Evolutionary conservation across 495 filamentous ascomycete species (phyloP).

Genomic region (Oleoguttula mirabilis): DNA sequence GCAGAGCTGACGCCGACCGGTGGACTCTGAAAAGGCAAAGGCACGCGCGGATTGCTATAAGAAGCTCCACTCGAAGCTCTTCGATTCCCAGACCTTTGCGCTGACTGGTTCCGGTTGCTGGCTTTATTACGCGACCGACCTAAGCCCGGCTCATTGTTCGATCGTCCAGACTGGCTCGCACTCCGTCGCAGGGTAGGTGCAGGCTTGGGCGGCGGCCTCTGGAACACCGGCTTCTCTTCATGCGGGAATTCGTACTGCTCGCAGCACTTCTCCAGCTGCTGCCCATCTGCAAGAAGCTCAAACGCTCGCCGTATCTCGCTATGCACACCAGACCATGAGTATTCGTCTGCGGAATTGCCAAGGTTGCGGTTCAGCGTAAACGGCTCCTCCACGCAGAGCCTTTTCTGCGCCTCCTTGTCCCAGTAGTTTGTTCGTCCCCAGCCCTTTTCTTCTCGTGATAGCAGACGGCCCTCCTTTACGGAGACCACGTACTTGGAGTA

Average conservation of each 20-base stretch:
- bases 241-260: slow-evolving; percentile 74
- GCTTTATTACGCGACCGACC: slow-evolving; percentile 32
- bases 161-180: slow-evolving; percentile 34
- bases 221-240: slow-evolving; percentile 61
- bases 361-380: slow-evolving; percentile 91
- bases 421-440: slow-evolving; percentile 56
- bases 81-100: slow-evolving; percentile 28
- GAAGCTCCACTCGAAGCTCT: slow-evolving; percentile 30
- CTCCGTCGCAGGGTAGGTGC: slow-evolving; percentile 47
- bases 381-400: slow-evolving; percentile 89
- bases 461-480: slow-evolving; percentile 66
- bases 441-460: slow-evolving; percentile 76
- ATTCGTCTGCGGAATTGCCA: slow-evolving; percentile 92
- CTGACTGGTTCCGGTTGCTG: slow-evolving; percentile 26
- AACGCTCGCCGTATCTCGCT: slow-evolving; percentile 81
- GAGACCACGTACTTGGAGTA: slow-evolving; percentile 78
- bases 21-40: slow-evolving; percentile 23
- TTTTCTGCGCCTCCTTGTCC: slow-evolving; percentile 48
- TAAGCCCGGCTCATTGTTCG: slow-evolving; percentile 9
- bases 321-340: slow-evolving; percentile 81
- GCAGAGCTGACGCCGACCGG: slow-evolving; percentile 13
- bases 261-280: slow-evolving; percentile 66
- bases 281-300: slow-evolving; percentile 55
- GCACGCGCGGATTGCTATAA: slow-evolving; percentile 23
- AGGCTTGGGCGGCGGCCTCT: slow-evolving; percentile 54